Conservation (phyloP, 2,329 filamentous ascomycete species). For the Emergomyces pasteurianus region DNA sequence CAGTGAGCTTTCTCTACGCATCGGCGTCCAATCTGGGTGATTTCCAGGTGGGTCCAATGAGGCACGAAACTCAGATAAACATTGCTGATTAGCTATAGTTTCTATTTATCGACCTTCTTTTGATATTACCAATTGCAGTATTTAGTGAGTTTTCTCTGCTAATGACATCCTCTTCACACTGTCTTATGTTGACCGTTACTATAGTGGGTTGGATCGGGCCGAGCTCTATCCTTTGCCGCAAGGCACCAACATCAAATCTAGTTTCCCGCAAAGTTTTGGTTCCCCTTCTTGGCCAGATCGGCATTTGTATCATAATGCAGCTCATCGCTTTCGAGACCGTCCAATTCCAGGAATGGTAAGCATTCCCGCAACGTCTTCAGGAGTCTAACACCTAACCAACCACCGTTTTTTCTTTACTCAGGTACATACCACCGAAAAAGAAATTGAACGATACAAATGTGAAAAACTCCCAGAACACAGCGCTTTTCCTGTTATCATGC, state of each 20-base stretch:
- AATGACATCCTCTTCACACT: not conserved
- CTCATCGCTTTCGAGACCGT: conserved; percentile 62
- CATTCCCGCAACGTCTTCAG: not conserved
- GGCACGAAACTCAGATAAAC: not conserved
- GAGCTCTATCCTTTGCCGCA: conserved; percentile 61
- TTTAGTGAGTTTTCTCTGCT: conserved; percentile 51
- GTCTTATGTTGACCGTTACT: not conserved
- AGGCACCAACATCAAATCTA: conserved; percentile 81
- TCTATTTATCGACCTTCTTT: conserved; percentile 80
- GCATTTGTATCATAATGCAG: conserved; percentile 67
- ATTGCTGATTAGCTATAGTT: conserved; percentile 41
- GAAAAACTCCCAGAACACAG: conserved; percentile 85
- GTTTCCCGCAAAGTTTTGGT: conserved; percentile 87
- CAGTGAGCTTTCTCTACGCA: conserved; percentile 91
- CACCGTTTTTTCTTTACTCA: conserved; percentile 15
- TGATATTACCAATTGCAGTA: conserved; percentile 91
- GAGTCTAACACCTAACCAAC: not conserved
- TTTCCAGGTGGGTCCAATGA: conserved; percentile 53
- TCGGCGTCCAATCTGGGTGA: conserved; percentile 90
- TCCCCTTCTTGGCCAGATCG: conserved; percentile 79
- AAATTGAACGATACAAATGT: conserved; percentile 72
- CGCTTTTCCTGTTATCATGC: conserved; percentile 78
- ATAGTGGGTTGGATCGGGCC: conserved; percentile 89
- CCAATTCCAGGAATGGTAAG: conserved; percentile 64
- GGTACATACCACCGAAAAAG: conserved; percentile 68